Evolutionary conservation across 1,284 basidiomycete species (phyloP).

Genomic region (Omphalotus olearius): DNA sequence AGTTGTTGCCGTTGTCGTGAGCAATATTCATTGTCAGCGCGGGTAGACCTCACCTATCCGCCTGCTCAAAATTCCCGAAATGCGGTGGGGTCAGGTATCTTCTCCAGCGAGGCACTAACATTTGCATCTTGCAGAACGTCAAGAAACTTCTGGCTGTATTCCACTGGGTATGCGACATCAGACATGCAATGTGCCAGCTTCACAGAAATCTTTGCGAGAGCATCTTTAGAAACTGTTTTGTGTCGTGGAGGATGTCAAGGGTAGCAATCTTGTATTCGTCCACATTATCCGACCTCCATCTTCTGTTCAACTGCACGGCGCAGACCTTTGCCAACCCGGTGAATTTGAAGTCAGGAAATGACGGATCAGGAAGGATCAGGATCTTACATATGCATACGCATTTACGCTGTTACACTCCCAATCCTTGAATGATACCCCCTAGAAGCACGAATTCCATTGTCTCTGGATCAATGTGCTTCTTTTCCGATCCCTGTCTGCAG

Average conservation of each 20-base stretch:
- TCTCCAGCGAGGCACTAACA: neutral
- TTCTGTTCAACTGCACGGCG: neutral
- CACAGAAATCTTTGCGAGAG: slow-evolving; percentile 11
- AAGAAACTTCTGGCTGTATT: slow-evolving; percentile 10
- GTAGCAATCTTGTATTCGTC: slow-evolving; percentile 10
- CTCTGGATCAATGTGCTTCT: slow-evolving; percentile 1
- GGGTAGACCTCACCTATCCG: no score
- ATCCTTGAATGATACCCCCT: slow-evolving; percentile 6
- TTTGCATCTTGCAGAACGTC: slow-evolving; percentile 8
- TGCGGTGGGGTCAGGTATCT: slow-evolving; percentile 9
- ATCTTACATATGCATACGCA: no score
- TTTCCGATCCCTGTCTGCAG: neutral
- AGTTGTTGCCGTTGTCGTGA: no score
- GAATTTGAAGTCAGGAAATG: no score
- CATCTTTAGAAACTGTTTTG: slow-evolving; percentile 3
- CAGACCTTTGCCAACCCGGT: neutral
- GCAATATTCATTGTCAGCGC: no score
- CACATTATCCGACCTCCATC: slow-evolving; percentile 10
- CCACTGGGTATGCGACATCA: slow-evolving; percentile 15
- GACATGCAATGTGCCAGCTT: slow-evolving; percentile 13
- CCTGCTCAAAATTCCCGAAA: slow-evolving; percentile 1
- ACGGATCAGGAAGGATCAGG: no score
- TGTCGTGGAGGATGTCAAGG: slow-evolving; percentile 12
- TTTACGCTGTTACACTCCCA: neutral
- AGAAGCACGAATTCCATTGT: neutral